Percentiles rank a stretch among this genome's conserved stretches.
Conservation (phyloP, 2,329 filamentous ascomycete genomes). For the Monilinia fructigena region DNA sequence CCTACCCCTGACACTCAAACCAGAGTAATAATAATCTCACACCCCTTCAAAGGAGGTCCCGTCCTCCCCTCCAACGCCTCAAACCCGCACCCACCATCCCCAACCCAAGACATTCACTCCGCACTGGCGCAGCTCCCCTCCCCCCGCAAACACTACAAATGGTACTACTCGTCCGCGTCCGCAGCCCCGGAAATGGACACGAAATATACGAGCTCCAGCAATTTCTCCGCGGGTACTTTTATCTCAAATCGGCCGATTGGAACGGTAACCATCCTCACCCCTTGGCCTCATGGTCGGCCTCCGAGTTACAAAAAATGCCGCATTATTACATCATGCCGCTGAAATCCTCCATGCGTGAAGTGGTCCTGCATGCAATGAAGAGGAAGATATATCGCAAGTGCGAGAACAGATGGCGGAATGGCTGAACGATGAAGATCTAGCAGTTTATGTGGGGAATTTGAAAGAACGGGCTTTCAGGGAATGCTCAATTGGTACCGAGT, state of each 20-base stretch:
- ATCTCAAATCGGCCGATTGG: conserved; percentile 66
- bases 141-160: conserved; percentile 69
- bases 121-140: conserved; percentile 53
- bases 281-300: conserved; percentile 55
- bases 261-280: conserved; percentile 52
- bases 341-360: conserved; percentile 56
- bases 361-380: conserved; percentile 55
- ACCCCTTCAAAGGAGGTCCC: conserved; percentile 56
- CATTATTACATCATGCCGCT: conserved; percentile 67
- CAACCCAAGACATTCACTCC: conserved; percentile 50
- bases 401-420: conserved; percentile 46
- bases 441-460: conserved; percentile 61
- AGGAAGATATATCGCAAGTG: conserved; percentile 48
- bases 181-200: conserved; percentile 52
- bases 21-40: conserved; percentile 59
- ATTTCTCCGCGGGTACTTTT: conserved; percentile 66
- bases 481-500: conserved; percentile 67
- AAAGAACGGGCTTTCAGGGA: conserved; percentile 62
- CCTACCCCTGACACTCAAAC: background rate
- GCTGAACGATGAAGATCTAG: conserved; percentile 58
- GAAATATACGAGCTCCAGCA: conserved; percentile 52
- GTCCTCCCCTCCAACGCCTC: conserved; percentile 33
- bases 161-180: conserved; percentile 55
- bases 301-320: conserved; percentile 58
- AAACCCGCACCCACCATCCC: conserved; percentile 31